These are phyloP conservation scores for Astraeus odoratus DNA, from an alignment of 768 basidiomycete genomes.

Conservation along the genomic window DNA sequence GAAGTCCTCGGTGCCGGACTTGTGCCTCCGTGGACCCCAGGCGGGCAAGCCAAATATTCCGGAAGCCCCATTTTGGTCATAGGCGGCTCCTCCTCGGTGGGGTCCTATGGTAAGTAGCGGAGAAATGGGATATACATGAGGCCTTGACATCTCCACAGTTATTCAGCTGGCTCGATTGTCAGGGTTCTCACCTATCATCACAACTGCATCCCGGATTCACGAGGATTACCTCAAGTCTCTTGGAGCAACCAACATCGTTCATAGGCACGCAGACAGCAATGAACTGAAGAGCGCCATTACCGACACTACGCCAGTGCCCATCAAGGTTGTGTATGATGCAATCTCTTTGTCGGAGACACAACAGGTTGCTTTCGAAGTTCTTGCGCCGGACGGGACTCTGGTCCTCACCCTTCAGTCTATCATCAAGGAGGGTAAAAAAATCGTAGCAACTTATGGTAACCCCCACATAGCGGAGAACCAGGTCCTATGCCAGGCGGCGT, in stretches of 20 bases:
- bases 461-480: slow-evolving; percentile 17
- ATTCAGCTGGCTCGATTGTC: slow-evolving; percentile 35
- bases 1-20: slow-evolving; percentile 33
- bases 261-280: slow-evolving; percentile 17
- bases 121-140: background rate
- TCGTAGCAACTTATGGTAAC: slow-evolving; percentile 18
- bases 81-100: slow-evolving; percentile 44
- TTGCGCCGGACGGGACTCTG: slow-evolving; percentile 30
- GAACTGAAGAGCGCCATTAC: slow-evolving; percentile 15
- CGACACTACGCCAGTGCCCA: slow-evolving; percentile 18
- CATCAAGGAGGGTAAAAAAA: slow-evolving; percentile 17
- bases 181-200: slow-evolving; percentile 37
- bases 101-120: slow-evolving; percentile 35
- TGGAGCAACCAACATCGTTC: slow-evolving; percentile 36
- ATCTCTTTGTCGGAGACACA: slow-evolving; percentile 31
- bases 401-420: slow-evolving; percentile 18
- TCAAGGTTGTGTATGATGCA: slow-evolving; percentile 24
- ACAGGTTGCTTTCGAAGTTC: slow-evolving; percentile 21
- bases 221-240: slow-evolving; percentile 26
- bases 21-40: slow-evolving; percentile 28
- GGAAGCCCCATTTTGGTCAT: slow-evolving; percentile 39
- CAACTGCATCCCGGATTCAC: slow-evolving; percentile 30
- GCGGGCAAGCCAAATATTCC: slow-evolving; percentile 30
- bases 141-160: slow-evolving; percentile 15
- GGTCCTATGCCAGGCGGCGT: slow-evolving; percentile 10